Evolutionary conservation across 352 stramenopile genomes (phyloP).

Genomic region (Globisporangium megalacanthum): DNA sequence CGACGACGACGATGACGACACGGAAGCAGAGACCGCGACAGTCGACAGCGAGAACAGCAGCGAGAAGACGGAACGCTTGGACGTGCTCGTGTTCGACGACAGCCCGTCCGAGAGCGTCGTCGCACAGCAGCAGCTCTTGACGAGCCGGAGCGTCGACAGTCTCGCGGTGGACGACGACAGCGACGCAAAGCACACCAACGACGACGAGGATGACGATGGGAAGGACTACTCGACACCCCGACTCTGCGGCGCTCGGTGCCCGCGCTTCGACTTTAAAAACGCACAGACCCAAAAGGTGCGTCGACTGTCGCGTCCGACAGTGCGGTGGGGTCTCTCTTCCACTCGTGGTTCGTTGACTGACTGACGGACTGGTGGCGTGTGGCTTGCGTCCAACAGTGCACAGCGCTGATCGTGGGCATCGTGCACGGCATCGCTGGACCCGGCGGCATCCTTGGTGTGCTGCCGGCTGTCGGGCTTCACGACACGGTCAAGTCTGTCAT

Average conservation of each 20-base stretch:
- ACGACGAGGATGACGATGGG: neutral
- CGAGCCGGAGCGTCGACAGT: slow-evolving; percentile 17
- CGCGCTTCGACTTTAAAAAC: slow-evolving; percentile 59
- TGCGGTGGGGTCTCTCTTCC: too few relatives aligned
- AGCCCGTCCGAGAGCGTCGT: slow-evolving; percentile 55
- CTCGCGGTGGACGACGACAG: slow-evolving; percentile 10
- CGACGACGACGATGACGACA: too few relatives aligned
- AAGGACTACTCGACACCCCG: slow-evolving; percentile 12
- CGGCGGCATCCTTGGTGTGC: slow-evolving; percentile 80
- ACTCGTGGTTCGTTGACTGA: too few relatives aligned
- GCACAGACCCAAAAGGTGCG: slow-evolving; percentile 71
- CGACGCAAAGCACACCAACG: slow-evolving; percentile 1
- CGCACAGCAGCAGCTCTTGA: slow-evolving; percentile 42
- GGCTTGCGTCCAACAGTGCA: slow-evolving; percentile 27
- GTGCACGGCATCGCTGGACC: slow-evolving; percentile 86
- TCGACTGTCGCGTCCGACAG: slow-evolving; percentile 1
- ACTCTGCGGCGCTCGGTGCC: slow-evolving; percentile 41
- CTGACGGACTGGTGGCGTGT: neutral
- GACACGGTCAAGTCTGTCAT: slow-evolving; percentile 70
- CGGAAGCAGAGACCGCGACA: slow-evolving; percentile 29
- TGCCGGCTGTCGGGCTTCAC: slow-evolving; percentile 87
- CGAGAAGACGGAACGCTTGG: slow-evolving; percentile 7
- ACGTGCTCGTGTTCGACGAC: slow-evolving; percentile 24
- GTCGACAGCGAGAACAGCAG: slow-evolving; percentile 21
- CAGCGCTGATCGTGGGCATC: slow-evolving; percentile 83